phyloP scores from a whole-genome alignment of 2,329 filamentous ascomycete genomes.

The Apiospora malaysiana region DNA sequence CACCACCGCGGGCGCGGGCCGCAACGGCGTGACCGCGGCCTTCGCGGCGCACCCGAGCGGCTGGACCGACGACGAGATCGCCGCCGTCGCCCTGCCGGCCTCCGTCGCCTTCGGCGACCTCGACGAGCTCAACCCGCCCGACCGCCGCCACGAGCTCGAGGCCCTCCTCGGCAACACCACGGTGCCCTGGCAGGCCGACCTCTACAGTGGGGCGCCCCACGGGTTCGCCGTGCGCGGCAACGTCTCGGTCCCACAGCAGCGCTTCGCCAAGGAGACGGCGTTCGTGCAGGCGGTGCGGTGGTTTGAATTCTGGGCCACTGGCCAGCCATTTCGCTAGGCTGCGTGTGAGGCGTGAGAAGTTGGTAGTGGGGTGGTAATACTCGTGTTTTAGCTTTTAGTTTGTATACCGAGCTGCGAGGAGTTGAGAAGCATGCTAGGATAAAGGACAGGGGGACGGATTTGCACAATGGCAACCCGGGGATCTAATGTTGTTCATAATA shows the following conservation, averaged over 20 bases:
- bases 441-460: too few species aligned
- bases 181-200: slow-evolving; percentile 69
- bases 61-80: slow-evolving; percentile 64
- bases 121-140: slow-evolving; percentile 63
- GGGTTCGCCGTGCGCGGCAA: slow-evolving; percentile 78
- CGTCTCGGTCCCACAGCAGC: slow-evolving; percentile 52
- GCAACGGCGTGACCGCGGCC: slow-evolving; percentile 57
- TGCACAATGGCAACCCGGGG: too few species aligned
- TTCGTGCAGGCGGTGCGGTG: slow-evolving; percentile 78
- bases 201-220: slow-evolving; percentile 73
- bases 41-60: slow-evolving; percentile 71
- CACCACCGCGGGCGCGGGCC: slow-evolving; percentile 42
- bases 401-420: not conserved
- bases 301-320: slow-evolving; percentile 63
- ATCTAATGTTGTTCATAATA: too few species aligned
- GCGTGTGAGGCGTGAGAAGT: not conserved
- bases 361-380: not conserved
- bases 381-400: not conserved
- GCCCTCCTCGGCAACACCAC: slow-evolving; percentile 59
- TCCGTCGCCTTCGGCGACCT: slow-evolving; percentile 69
- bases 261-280: slow-evolving; percentile 79
- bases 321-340: not conserved
- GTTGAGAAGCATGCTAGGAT: too few species aligned
- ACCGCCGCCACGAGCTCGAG: slow-evolving; percentile 63
- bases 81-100: slow-evolving; percentile 60